phyloP scores from a whole-genome alignment of 2,329 filamentous ascomycete species.

The Trichoderma afroharzianum region DNA sequence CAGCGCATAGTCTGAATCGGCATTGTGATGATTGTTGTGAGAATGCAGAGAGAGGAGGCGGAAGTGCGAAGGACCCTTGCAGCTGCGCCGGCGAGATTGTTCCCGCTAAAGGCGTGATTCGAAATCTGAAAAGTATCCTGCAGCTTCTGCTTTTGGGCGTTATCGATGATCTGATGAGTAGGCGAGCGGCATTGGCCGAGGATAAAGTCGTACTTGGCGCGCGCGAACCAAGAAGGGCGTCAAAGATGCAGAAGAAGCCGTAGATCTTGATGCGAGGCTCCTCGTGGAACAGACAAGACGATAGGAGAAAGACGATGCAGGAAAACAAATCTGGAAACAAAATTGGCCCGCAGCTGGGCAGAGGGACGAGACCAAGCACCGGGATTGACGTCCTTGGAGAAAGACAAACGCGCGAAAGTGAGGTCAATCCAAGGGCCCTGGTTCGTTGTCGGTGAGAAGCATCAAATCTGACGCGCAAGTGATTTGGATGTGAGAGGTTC shows the following conservation, averaged over 20 bases:
- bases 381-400: neutral
- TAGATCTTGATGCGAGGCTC: neutral
- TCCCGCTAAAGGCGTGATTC: neutral
- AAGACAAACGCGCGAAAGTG: neutral
- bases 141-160: neutral
- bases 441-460: conserved; percentile 16
- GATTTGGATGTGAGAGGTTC: neutral
- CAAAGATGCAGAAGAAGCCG: neutral
- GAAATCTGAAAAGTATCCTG: neutral
- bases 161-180: neutral
- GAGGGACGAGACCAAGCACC: neutral
- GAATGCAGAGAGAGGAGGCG: conserved; percentile 10
- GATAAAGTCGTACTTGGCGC: neutral
- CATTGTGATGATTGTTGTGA: conserved; percentile 21
- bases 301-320: neutral
- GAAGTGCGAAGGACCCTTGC: conserved; percentile 7
- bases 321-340: neutral
- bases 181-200: neutral
- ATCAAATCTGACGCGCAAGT: conserved; percentile 11
- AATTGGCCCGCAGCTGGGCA: neutral
- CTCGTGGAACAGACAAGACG: neutral
- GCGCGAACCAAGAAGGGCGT: neutral
- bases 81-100: neutral
- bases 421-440: conserved; percentile 2
- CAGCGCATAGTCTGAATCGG: conserved; percentile 15